Base-by-base conservation (phyloP, 177 flowering plant species). In the Vitis hybrid region DNA sequence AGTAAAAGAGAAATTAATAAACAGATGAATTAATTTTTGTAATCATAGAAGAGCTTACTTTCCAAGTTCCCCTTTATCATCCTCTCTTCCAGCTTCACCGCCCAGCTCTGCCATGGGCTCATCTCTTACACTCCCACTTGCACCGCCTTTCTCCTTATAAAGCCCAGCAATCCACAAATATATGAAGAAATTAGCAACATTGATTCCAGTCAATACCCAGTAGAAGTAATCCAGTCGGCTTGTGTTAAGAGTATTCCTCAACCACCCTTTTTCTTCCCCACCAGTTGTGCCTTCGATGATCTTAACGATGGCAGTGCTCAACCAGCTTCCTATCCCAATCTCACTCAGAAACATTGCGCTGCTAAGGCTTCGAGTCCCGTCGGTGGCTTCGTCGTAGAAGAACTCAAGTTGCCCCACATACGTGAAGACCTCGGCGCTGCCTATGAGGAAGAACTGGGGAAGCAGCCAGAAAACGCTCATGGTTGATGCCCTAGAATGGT, bases 401-500 rank as follows among this genome's bases (percentile, higher is more conserved):
- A 90, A 90, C 77, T 90, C 93, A 57, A 88, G 63, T 52, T 90
- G 92, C 0, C 95, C 95, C 6, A 88, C 92, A 57, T 87, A 87
- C 0, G 92, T 79, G 66, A 88, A 87, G 26, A 88, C 89, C 72
- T 88, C 91, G 0, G 93, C 90, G 10, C 68, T 81, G 1, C 92
- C 92, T 0, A 86, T 69, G 2, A 88, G 79, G 70, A 86, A 83
- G 67, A 68, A 83, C 71, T 88, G 96, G 0, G 94, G 92, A 49
- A 88, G 31, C 64, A 90, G 62, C 94, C 93, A 91, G 71, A 85
- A 88, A 77, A 77, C 75, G 56, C 74, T 67, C 82, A 71, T 67
- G 13, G 61, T 15, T 10, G 2, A 1, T 15, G 82, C 69, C 20
- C 50, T 48, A 0, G 75, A 14, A 39, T 63, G 29, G 11, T 80